Base-by-base conservation (phyloP, 192 early-diverging fungal genomes). In the Phycomyces blakesleeanus region DNA sequence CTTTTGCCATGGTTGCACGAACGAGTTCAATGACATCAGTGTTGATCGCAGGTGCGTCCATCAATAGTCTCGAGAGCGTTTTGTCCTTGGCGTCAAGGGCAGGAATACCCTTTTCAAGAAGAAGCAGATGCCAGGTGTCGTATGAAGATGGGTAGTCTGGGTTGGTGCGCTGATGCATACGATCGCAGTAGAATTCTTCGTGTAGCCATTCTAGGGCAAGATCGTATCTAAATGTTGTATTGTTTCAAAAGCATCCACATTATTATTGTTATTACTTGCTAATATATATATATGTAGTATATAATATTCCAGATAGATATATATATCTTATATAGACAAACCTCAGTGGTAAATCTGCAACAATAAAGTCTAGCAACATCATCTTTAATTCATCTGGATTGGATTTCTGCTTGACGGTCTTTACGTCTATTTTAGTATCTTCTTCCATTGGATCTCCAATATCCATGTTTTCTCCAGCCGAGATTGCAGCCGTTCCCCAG, bases 21-120 rank as follows among this genome's bases (percentile, higher is more conserved):
- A 94, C 78, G 16, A 86, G 67, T 7, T 84, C 80, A 12, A 94
- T 73, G 0, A 84, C 80, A 39, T 76, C 76, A 11, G 66, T 68
- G n/a, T 80, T 75, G 8, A 94, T 57, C 58, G 89, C 81, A 4
- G 93, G 93, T 3, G 84, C 88, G 38, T 94, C 91, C 15, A 93
- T 61, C 63, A 94, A 63, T 61, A 94, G 83, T 37, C 85, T 83
- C 0, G 90, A 85, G 55, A 94, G 80, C 0, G 78, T 79, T 20
- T 81, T 74, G 68, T 94, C 93, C 66, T 86, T 85, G 41, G 78
- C 70, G 56, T 90, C 85, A 10, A 93, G 64, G 25, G 61, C 57
- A n/a, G 78, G 67, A 41, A 75, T 61, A 9, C 66, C 39, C n/a
- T 54, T 71, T 51, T 71, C 67, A 5, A 77, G 40, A 20, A 78